Evolutionary conservation across 2,329 filamentous ascomycete species (phyloP).

Genomic region (Clonostachys rosea): DNA sequence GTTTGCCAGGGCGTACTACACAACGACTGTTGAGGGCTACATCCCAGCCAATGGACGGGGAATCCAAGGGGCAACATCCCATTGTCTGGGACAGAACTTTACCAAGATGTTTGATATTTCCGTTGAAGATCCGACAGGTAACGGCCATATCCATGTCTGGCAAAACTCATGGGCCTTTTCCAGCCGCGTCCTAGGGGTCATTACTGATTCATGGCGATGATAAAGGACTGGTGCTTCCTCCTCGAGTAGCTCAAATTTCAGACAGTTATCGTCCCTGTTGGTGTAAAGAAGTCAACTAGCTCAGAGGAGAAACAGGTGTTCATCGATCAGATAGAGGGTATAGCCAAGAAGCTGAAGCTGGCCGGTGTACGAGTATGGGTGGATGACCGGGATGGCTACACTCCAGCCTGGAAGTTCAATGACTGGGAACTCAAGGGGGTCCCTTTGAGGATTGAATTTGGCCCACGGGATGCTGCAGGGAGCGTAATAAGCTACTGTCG

Average conservation of each 20-base stretch:
- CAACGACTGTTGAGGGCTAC: constrained; percentile 94
- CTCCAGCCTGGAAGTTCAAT: constrained; percentile 97
- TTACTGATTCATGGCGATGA: constrained; percentile 98
- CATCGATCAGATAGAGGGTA: constrained; percentile 67
- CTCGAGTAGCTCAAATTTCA: constrained; percentile 84
- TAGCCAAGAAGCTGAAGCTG: constrained; percentile 65
- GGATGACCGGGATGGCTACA: constrained; percentile 86
- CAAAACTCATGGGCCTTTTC: constrained; percentile 99
- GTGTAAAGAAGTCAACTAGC: constrained; percentile 82
- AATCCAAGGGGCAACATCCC: constrained; percentile 93
- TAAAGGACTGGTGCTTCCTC: constrained; percentile 90
- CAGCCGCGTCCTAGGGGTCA: constrained; percentile 94
- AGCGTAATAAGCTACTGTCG: constrained; percentile 80
- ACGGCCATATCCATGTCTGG: constrained; percentile 85
- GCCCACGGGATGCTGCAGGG: constrained; percentile 87
- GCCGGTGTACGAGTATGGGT: constrained; percentile 73
- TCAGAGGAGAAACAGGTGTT: constrained; percentile 75
- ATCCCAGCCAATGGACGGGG: constrained; percentile 93
- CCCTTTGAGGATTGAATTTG: constrained; percentile 90
- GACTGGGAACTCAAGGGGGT: constrained; percentile 99
- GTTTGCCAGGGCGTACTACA: constrained; percentile 95
- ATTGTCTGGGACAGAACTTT: constrained; percentile 95
- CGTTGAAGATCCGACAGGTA: constrained; percentile 84
- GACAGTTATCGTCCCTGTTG: constrained; percentile 84
- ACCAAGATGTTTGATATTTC: constrained; percentile 99